Percentiles rank a stretch among this genome's conserved stretches.
Evolutionary conservation across 129 eudicot species (phyloP).

Genomic region (Pulicaria dysenterica): DNA sequence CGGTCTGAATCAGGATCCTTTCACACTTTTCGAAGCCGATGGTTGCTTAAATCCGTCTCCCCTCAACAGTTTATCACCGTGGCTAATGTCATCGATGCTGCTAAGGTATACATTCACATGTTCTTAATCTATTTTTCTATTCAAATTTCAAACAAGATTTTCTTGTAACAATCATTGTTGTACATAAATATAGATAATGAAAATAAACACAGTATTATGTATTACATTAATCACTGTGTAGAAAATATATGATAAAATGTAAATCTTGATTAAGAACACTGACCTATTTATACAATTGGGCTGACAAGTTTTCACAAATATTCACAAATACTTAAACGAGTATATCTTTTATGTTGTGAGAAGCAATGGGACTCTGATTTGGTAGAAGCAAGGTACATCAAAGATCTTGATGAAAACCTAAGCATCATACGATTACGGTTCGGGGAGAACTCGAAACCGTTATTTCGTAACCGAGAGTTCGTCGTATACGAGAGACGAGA

Average conservation of each 20-base stretch:
- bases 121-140: no score
- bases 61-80: slow-evolving; percentile 76
- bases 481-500: slow-evolving; percentile 93
- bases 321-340: no score
- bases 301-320: no score
- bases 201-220: no score
- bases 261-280: no score
- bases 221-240: no score
- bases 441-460: slow-evolving; percentile 85
- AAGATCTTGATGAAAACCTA: slow-evolving; percentile 81
- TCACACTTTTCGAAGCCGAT: slow-evolving; percentile 76
- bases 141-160: no score
- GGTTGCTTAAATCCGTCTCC: slow-evolving; percentile 73
- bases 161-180: no score
- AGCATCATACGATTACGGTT: slow-evolving; percentile 73
- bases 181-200: no score
- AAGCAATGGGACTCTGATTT: slow-evolving; percentile 97
- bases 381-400: slow-evolving; percentile 88
- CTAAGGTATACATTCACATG: slow-evolving; percentile 51
- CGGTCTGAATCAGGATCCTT: slow-evolving; percentile 78
- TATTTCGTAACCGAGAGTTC: slow-evolving; percentile 87
- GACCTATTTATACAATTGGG: no score
- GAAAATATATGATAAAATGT: no score
- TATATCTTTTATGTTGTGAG: neutral
- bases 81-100: slow-evolving; percentile 95